phyloP scores from a whole-genome alignment of 2,329 filamentous ascomycete species.

The Trichoderma sp. region DNA sequence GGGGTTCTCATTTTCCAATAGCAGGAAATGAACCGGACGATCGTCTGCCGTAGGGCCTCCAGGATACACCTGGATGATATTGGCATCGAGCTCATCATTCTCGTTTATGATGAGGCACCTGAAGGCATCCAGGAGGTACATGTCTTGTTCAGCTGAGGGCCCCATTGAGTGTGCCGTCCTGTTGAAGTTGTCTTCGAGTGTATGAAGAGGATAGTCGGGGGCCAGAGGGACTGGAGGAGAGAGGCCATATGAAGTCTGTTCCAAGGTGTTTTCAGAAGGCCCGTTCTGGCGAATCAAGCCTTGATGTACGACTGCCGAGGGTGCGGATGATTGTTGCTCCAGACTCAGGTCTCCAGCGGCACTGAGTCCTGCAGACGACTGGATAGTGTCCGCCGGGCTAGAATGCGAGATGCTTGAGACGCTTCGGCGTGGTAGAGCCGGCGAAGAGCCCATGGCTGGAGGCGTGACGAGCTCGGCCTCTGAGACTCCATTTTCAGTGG shows the following conservation, averaged over 20 bases:
- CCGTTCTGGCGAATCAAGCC: conserved; percentile 33
- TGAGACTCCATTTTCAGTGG: conserved; percentile 22
- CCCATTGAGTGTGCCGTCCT: conserved; percentile 52
- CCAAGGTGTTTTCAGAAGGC: conserved; percentile 1
- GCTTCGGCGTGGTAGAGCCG: conserved; percentile 21
- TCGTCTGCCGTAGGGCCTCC: conserved; percentile 42
- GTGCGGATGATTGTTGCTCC: conserved; percentile 17
- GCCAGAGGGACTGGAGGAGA: conserved; percentile 9
- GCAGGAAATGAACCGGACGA: conserved; percentile 51
- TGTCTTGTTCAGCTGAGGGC: conserved; percentile 51
- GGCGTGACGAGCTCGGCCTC: conserved; percentile 22
- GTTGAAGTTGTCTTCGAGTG: conserved; percentile 48
- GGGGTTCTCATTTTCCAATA: conserved; percentile 51
- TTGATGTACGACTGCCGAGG: conserved; percentile 36
- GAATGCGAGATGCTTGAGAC: conserved; percentile 17
- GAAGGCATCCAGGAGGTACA: conserved; percentile 52
- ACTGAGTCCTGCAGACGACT: conserved; percentile 23
- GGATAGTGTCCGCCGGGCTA: conserved; percentile 26
- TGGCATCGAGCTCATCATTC: conserved; percentile 50
- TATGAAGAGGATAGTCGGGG: conserved; percentile 35
- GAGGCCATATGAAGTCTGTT: conserved; percentile 12
- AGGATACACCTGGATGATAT: conserved; percentile 48
- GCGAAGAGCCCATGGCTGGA: conserved; percentile 22
- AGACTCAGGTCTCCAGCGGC: conserved; percentile 5
- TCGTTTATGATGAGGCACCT: conserved; percentile 51